These are phyloP conservation scores for Saturnispora serradocipensis DNA, from an alignment of 805 yeast species.

Conservation along the genomic window DNA sequence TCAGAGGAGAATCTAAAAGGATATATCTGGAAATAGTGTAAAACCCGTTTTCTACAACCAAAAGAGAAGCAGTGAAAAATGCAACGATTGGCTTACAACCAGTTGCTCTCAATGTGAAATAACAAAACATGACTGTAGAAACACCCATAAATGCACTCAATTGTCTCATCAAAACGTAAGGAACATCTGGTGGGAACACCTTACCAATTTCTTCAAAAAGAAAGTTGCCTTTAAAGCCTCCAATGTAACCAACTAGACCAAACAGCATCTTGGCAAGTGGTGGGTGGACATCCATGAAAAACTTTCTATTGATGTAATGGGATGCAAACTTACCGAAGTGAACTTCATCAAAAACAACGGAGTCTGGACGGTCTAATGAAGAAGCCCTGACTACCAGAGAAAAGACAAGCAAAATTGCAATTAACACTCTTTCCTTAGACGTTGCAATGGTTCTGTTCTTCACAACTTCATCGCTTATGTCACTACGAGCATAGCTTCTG, in stretches of 20 bases:
- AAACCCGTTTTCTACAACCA: constrained; percentile 58
- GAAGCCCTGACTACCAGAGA: constrained; percentile 54
- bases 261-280: constrained; percentile 76
- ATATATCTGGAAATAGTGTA: constrained; percentile 70
- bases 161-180: constrained; percentile 61
- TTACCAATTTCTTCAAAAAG: constrained; percentile 60
- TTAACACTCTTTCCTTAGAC: constrained; percentile 31
- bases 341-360: constrained; percentile 74
- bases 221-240: constrained; percentile 67
- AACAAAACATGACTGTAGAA: constrained; percentile 54
- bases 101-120: constrained; percentile 59
- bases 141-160: constrained; percentile 63
- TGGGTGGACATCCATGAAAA: constrained; percentile 84
- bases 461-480: constrained; percentile 34
- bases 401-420: constrained; percentile 32
- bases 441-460: constrained; percentile 33
- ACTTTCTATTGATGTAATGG: constrained; percentile 66
- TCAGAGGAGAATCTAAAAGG: constrained; percentile 64
- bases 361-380: constrained; percentile 56
- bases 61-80: constrained; percentile 43
- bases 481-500: constrained; percentile 47
- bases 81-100: constrained; percentile 63
- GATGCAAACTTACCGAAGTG: constrained; percentile 90
- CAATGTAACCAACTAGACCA: constrained; percentile 59
- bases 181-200: constrained; percentile 46